These are phyloP conservation scores for Hymenoscyphus repandus DNA, from an alignment of 2,329 filamentous ascomycete species.

Conservation along the genomic window DNA sequence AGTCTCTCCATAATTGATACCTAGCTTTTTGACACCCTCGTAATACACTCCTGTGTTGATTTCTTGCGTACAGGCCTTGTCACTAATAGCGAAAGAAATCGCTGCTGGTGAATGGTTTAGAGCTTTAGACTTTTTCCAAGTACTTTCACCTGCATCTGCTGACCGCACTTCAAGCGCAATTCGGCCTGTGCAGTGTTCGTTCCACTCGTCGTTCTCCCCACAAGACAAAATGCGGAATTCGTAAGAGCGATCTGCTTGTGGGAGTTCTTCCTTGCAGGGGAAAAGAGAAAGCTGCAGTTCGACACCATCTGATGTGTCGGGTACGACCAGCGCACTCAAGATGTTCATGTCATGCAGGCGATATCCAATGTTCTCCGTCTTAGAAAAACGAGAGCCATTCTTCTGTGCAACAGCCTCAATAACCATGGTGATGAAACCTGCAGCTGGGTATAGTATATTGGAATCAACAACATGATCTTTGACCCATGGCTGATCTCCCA, in stretches of 20 bases:
- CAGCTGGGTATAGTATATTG: constrained; percentile 27
- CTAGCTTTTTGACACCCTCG: constrained; percentile 31
- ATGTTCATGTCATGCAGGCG: constrained; percentile 43
- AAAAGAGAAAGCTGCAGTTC: constrained; percentile 33
- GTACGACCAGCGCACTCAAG: constrained; percentile 46
- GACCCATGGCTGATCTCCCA: constrained; percentile 30
- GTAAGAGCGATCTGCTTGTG: constrained; percentile 22
- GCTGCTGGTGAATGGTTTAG: not conserved
- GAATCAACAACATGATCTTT: constrained; percentile 45
- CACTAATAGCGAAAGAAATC: too few species aligned
- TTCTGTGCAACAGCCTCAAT: constrained; percentile 25
- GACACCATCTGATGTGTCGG: constrained; percentile 39
- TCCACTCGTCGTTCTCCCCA: constrained; percentile 22
- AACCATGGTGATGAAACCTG: constrained; percentile 31
- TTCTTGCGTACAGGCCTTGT: too few species aligned
- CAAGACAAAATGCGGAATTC: constrained; percentile 30
- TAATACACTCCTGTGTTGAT: constrained; percentile 23
- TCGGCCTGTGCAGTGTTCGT: constrained; percentile 33
- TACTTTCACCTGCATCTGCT: not conserved
- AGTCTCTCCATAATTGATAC: constrained; percentile 35
- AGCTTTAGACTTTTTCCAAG: not conserved
- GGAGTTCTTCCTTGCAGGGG: constrained; percentile 23
- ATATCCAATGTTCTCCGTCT: constrained; percentile 31
- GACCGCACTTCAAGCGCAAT: constrained; percentile 10
- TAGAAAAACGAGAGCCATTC: constrained; percentile 16